Base-by-base conservation (phyloP, 164 flowering plant species). In the Vitis rupestris region DNA sequence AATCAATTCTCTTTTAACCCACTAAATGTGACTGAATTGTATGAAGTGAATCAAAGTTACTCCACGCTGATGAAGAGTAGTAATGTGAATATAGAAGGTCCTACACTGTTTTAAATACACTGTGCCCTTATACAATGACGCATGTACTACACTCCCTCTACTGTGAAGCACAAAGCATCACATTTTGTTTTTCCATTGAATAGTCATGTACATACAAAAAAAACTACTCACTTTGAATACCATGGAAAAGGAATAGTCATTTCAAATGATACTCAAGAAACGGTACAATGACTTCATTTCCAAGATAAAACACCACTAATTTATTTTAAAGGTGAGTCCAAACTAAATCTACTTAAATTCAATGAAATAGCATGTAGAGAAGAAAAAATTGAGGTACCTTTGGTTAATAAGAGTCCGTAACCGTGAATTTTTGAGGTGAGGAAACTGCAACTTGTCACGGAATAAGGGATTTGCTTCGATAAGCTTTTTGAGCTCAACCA, bases 391-490 rank as follows among this genome's bases (percentile, higher is more conserved):
- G 44, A 37, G 44, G 44, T 37, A 93, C 98, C 98, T 91, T 74
- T 91, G 95, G 58, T 90, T 93, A 56, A 93, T 88, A 8, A 93
- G 86, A 29, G 93, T 86, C 50, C 94, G 78, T 37, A 93, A 71
- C 69, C 98, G 84, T 63, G 98, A 90, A 69, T 78, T 82, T 74
- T 84, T 91, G 3, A 91, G 85, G 75, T 61, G 75, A 9, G 98
- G 98, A 66, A 91, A 91, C 65, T 83, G 86, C 68, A 93, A 64
- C 78, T 93, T 93, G 50, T 91, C 97, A 44, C 94, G 92, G 62
- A 93, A 88, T 54, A 90, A 74, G 3, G 98, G 98, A 72, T 93
- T 93, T 16, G 93, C 95, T 72, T 90, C 95, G 60, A 93, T 91
- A 56, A 93, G 86, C 83, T 88, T 88, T 80, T 88, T 93, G 23